phyloP scores from a whole-genome alignment of 2,329 filamentous ascomycete species.

The Epichloe sp. region DNA sequence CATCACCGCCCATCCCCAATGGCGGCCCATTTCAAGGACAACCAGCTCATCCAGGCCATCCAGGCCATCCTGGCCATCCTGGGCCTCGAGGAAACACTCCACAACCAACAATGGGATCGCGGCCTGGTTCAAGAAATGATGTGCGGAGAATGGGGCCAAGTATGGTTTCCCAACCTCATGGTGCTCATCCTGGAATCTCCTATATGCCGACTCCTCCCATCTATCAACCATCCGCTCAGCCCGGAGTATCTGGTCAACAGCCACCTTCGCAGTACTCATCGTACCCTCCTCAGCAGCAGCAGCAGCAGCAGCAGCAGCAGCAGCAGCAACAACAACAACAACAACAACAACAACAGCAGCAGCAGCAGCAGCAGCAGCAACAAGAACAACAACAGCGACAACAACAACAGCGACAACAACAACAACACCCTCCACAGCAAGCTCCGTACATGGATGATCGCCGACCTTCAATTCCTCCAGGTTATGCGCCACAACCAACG shows the following conservation, averaged over 20 bases:
- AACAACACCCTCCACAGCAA: slow-evolving; percentile 28
- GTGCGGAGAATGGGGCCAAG: slow-evolving; percentile 63
- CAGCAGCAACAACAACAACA: slow-evolving; percentile 19
- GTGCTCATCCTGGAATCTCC: slow-evolving; percentile 49
- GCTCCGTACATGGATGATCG: slow-evolving; percentile 67
- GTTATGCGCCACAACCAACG: slow-evolving; percentile 46
- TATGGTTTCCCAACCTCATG: slow-evolving; percentile 55
- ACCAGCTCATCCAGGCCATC: slow-evolving; percentile 21
- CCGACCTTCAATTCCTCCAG: slow-evolving; percentile 57
- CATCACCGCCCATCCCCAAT: slow-evolving; percentile 77
- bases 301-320: slow-evolving; percentile 22
- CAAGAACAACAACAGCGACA: rapidly evolving
- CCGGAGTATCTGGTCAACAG: slow-evolving; percentile 22
- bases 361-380: slow-evolving; percentile 12
- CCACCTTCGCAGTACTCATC: slow-evolving; percentile 26
- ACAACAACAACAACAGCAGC: slow-evolving; percentile 9
- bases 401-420: not conserved
- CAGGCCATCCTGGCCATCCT: slow-evolving; percentile 23
- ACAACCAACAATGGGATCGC: slow-evolving; percentile 58
- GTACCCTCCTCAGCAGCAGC: slow-evolving; percentile 20
- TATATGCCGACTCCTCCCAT: slow-evolving; percentile 80
- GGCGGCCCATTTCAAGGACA: slow-evolving; percentile 54
- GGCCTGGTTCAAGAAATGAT: slow-evolving; percentile 62
- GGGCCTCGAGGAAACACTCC: slow-evolving; percentile 63
- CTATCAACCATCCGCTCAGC: slow-evolving; percentile 41